A percentile compares a stretch with the other conserved stretches of the same genome.
These are phyloP conservation scores for Pseudonectria buxi DNA, from an alignment of 2,329 filamentous ascomycete genomes.

Conservation along the genomic window DNA sequence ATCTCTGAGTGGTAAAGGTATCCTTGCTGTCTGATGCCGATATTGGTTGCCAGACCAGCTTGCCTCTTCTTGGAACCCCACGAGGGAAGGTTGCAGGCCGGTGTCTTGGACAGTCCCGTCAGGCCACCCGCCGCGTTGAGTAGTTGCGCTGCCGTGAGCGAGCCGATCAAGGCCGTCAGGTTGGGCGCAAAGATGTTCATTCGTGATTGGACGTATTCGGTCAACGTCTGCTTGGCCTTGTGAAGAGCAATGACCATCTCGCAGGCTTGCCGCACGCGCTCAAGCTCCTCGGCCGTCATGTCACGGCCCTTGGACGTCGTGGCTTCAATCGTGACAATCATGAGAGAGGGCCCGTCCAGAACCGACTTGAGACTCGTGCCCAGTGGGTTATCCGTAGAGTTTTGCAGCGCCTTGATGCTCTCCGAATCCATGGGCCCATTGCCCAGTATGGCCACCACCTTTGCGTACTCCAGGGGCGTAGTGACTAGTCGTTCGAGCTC, in stretches of 20 bases:
- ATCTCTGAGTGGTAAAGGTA: slow-evolving; percentile 90
- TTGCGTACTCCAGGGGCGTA: slow-evolving; percentile 90
- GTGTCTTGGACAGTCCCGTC: slow-evolving; percentile 82
- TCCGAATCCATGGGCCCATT: slow-evolving; percentile 81
- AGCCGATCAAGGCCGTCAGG: slow-evolving; percentile 81
- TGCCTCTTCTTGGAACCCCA: slow-evolving; percentile 85
- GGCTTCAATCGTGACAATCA: slow-evolving; percentile 94
- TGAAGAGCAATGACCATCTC: slow-evolving; percentile 85
- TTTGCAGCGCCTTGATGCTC: slow-evolving; percentile 73
- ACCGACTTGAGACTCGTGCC: slow-evolving; percentile 70
- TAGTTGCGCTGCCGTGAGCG: slow-evolving; percentile 89
- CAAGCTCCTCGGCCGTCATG: slow-evolving; percentile 68
- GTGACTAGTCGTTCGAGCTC: slow-evolving; percentile 86
- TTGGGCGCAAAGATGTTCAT: slow-evolving; percentile 97
- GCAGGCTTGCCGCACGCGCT: slow-evolving; percentile 69
- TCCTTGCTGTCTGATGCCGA: slow-evolving; percentile 83
- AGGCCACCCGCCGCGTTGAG: slow-evolving; percentile 90
- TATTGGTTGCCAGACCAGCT: slow-evolving; percentile 84
- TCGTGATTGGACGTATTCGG: slow-evolving; percentile 90
- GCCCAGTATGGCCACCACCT: slow-evolving; percentile 85
- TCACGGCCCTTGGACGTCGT: slow-evolving; percentile 79
- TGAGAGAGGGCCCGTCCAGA: slow-evolving; percentile 80
- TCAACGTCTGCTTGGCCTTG: slow-evolving; percentile 76
- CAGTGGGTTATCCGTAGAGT: slow-evolving; percentile 70
- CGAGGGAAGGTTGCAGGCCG: slow-evolving; percentile 84